Evolutionary conservation across 2,329 filamentous ascomycete genomes (phyloP).

Genomic region (Venturiaceae sp.): DNA sequence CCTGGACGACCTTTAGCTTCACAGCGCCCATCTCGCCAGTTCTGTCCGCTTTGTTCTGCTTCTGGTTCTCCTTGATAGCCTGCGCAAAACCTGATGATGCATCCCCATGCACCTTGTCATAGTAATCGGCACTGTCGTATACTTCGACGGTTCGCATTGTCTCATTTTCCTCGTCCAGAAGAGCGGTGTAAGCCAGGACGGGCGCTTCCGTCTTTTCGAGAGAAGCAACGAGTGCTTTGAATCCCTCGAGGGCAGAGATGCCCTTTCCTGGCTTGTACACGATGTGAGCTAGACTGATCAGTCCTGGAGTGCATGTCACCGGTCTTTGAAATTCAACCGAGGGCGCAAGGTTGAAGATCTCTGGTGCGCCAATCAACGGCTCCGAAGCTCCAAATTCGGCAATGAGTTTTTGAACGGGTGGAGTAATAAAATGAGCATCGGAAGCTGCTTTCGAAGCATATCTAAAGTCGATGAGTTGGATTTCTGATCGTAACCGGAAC

Average conservation of each 20-base stretch:
- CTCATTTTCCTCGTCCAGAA: background rate
- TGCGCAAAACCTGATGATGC: background rate
- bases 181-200: background rate
- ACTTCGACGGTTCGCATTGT: background rate
- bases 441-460: slow-evolving; percentile 2
- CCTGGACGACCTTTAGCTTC: slow-evolving; percentile 6
- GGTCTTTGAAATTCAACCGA: background rate
- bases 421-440: slow-evolving; percentile 1
- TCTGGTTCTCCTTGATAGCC: background rate
- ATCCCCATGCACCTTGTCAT: background rate
- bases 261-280: background rate
- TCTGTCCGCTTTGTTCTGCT: background rate
- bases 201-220: background rate
- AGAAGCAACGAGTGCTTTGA: background rate
- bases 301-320: background rate
- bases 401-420: slow-evolving; percentile 1
- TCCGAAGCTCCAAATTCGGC: background rate
- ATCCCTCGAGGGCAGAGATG: background rate
- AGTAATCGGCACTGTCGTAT: background rate
- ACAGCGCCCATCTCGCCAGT: slow-evolving; percentile 1
- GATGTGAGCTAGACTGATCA: background rate
- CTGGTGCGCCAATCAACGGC: background rate
- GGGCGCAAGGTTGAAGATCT: background rate
- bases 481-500: background rate
- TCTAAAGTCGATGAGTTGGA: background rate